Evolutionary conservation across 1,284 basidiomycete genomes (phyloP).

Genomic region (Inonotus hispidus): DNA sequence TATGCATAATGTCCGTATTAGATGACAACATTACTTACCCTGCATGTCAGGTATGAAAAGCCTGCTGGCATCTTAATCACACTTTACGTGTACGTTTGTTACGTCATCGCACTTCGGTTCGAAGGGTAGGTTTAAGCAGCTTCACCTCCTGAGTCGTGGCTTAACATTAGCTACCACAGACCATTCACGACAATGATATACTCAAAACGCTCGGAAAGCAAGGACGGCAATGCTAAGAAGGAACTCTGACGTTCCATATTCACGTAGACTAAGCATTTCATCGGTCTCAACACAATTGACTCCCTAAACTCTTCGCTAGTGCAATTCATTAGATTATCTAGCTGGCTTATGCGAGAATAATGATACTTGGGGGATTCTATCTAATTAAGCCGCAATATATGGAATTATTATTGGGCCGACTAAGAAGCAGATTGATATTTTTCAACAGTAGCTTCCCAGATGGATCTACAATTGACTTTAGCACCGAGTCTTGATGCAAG

Average conservation of each 20-base stretch:
- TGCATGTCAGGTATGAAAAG: conserved; percentile 61
- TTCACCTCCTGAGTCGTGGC: background rate
- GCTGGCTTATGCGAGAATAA: conserved; percentile 13
- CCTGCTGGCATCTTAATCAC: conserved; percentile 77
- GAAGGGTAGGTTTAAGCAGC: conserved; percentile 64
- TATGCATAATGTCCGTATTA: conserved; percentile 31
- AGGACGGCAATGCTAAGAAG: conserved; percentile 29
- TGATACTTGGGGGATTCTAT: conserved; percentile 9
- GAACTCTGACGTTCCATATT: conserved; percentile 24
- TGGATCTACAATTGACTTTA: conserved; percentile 62
- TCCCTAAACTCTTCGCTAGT: background rate
- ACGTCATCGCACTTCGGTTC: conserved; percentile 75
- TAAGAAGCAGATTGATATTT: conserved; percentile 24
- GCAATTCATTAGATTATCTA: conserved; percentile 6
- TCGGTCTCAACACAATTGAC: background rate
- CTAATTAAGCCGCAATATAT: background rate
- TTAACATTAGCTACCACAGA: conserved; percentile 31
- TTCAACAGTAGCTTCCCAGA: conserved; percentile 67
- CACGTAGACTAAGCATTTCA: background rate
- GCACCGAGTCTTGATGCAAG: conserved; percentile 82
- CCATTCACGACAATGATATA: conserved; percentile 85
- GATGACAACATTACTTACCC: conserved; percentile 1
- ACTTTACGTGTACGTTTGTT: conserved; percentile 76
- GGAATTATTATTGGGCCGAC: background rate
- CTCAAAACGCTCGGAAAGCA: conserved; percentile 43